Base-by-base conservation (phyloP, 257 asterid genomes). In the Rhazya stricta region DNA sequence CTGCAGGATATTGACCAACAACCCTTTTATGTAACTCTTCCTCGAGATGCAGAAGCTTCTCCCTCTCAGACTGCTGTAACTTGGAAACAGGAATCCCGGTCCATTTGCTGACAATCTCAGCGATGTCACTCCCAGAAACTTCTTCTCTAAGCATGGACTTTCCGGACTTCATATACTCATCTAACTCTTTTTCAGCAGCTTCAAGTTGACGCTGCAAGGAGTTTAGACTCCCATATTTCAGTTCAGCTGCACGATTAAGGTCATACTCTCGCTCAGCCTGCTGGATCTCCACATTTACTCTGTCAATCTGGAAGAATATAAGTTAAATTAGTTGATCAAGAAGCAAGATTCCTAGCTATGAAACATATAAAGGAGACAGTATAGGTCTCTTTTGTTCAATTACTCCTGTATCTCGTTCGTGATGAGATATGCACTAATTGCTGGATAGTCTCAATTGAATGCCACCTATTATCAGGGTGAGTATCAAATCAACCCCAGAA, bases 31-130 rank as follows among this genome's bases (percentile, higher is more conserved):
- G 98, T 2, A 94, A 85, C 81, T 84, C 97, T 74, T 91, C 89
- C 89, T 94, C 98, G 77, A 94, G 79, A 75, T 86, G 87, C 78
- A 94, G 73, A 19, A 94, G 84, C 88, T 94, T 94, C 72, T 94
- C 97, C 83, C 91, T 84, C 80, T 94, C 98, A 0, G 97, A 88
- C 74, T 94, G 97, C 78, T 90, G 92, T 46, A 94, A 83, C 83
- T 91, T 94, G 48, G 97, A 91, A 63, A 94, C 85, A 12, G 98
- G 98, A 45, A 94, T 94, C 51, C 98, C 97, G 0, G 98, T 94
- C 98, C 98, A 94, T 87, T 91, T 91, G 63, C 97, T 90, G n/a
- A 94, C 98, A 37, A 94, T 91, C 84, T 94, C 97, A 1, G 97
- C 96, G 27, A 94, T 91, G 54, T 94, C 98, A 25, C 74, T 81